These are phyloP conservation scores for Penicillium sp. DNA, from an alignment of 2,329 filamentous ascomycete genomes.

Conservation along the genomic window DNA sequence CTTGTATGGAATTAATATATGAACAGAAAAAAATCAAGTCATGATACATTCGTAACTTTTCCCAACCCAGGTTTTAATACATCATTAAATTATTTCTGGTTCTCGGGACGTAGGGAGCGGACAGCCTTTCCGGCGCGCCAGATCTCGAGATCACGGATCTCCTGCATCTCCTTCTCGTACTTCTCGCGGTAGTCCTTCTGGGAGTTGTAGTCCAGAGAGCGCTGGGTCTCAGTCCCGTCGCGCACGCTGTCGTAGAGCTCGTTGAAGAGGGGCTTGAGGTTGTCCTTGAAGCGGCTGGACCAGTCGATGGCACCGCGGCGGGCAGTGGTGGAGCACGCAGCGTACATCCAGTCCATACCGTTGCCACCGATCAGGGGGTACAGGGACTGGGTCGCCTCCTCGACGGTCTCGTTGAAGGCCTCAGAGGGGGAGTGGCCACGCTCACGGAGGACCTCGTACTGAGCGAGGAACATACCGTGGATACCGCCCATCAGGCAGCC, in stretches of 20 bases:
- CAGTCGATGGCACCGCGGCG: conserved; percentile 99
- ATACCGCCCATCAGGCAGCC: conserved; percentile 99
- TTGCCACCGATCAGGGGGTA: conserved; percentile 97
- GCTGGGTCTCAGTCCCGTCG: conserved; percentile 91
- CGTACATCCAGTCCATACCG: conserved; percentile 99
- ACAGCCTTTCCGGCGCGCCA: conserved; percentile 99
- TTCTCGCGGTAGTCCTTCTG: conserved; percentile 95
- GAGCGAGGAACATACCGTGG: conserved; percentile 99
- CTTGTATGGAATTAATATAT: conserved; percentile 21
- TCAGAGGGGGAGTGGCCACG: conserved; percentile 96
- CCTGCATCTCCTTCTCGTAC: conserved; percentile 98
- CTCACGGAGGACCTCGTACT: conserved; percentile 99
- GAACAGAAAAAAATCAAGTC: conserved; percentile 32
- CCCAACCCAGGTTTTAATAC: conserved; percentile 31
- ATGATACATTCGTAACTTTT: conserved; percentile 46
- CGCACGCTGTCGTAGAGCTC: conserved; percentile 91
- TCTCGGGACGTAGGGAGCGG: conserved; percentile 83
- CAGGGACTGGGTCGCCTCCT: conserved; percentile 97
- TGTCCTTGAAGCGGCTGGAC: conserved; percentile 96
- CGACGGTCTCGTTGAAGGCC: conserved; percentile 99
- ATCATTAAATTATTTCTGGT: conserved; percentile 69
- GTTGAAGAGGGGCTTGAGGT: conserved; percentile 98
- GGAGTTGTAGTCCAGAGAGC: conserved; percentile 96
- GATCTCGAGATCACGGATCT: conserved; percentile 98
- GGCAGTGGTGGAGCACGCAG: conserved; percentile 97